A percentile compares a stretch with the other conserved stretches of the same genome.
These are phyloP conservation scores for Lippia alba DNA, from an alignment of 305 asterid species.

Conservation along the genomic window DNA sequence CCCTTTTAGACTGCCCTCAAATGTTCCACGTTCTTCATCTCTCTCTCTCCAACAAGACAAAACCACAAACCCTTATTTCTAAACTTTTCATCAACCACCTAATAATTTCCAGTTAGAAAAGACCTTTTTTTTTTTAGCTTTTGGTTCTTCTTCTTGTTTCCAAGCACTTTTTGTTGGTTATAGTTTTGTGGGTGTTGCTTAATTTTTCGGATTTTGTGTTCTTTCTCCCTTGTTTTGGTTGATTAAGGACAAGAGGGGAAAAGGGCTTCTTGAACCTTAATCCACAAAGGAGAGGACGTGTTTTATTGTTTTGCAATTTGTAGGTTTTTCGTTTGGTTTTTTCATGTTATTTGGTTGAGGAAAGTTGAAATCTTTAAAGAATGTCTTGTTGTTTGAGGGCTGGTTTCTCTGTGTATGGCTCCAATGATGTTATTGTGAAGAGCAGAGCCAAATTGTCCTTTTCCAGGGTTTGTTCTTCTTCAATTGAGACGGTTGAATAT, in stretches of 20 bases:
- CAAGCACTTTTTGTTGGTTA: constrained; percentile 19
- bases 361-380: constrained; percentile 35
- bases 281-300: constrained; percentile 12
- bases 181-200: constrained; percentile 30
- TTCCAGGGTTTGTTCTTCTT: constrained; percentile 38
- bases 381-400: constrained; percentile 60
- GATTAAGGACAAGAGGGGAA: constrained; percentile 24
- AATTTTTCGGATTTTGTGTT: constrained; percentile 24
- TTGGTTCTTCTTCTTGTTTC: background rate
- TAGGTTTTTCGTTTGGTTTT: constrained; percentile 32
- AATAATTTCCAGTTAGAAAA: background rate
- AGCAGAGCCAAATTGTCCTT: constrained; percentile 39
- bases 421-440: constrained; percentile 37
- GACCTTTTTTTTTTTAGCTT: background rate
- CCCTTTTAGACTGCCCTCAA: constrained; percentile 18
- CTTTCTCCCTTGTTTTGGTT: constrained; percentile 13
- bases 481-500: constrained; percentile 45
- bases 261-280: constrained; percentile 24
- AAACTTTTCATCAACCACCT: constrained; percentile 22
- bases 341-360: constrained; percentile 24
- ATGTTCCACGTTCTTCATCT: background rate
- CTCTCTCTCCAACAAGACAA: constrained; percentile 21
- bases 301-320: constrained; percentile 3
- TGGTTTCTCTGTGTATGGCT: constrained; percentile 49
- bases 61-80: constrained; percentile 23